A percentile compares a stretch with the other conserved stretches of the same genome.
Evolutionary conservation across 441 rosid genomes (phyloP).

Genomic region (Sinapis alba): DNA sequence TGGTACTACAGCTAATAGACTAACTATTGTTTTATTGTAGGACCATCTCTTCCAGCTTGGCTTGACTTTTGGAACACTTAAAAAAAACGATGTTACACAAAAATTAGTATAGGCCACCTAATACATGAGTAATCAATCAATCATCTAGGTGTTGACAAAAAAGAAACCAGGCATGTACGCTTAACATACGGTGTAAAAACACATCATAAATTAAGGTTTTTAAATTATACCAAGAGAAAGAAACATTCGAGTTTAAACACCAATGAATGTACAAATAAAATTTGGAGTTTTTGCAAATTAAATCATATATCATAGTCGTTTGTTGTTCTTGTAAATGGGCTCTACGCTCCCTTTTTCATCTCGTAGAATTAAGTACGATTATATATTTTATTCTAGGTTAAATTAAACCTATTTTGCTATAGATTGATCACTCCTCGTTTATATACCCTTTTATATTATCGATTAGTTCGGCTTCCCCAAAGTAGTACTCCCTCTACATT

Average conservation of each 20-base stretch:
- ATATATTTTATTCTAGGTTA: too few relatives aligned
- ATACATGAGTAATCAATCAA: neutral
- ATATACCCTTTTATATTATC: too few relatives aligned
- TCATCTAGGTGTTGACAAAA: neutral
- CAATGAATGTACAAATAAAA: neutral
- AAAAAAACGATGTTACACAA: neutral
- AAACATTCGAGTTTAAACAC: neutral
- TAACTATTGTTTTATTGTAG: neutral
- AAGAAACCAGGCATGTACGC: neutral
- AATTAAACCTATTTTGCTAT: neutral
- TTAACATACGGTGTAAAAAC: neutral
- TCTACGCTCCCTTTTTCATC: too few relatives aligned
- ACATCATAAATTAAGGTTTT: neutral
- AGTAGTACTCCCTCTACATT: too few relatives aligned
- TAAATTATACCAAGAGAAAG: neutral
- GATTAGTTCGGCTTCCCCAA: too few relatives aligned
- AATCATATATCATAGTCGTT: neutral
- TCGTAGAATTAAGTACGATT: too few relatives aligned
- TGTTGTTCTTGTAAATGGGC: too few relatives aligned
- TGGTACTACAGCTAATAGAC: neutral
- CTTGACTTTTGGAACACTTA: neutral
- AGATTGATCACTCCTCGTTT: neutral
- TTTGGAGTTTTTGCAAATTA: neutral
- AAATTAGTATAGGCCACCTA: neutral
- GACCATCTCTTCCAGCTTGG: neutral